These are phyloP conservation scores for Astragalus membranaceus DNA, from an alignment of 306 rosid species.

Conservation along the genomic window DNA sequence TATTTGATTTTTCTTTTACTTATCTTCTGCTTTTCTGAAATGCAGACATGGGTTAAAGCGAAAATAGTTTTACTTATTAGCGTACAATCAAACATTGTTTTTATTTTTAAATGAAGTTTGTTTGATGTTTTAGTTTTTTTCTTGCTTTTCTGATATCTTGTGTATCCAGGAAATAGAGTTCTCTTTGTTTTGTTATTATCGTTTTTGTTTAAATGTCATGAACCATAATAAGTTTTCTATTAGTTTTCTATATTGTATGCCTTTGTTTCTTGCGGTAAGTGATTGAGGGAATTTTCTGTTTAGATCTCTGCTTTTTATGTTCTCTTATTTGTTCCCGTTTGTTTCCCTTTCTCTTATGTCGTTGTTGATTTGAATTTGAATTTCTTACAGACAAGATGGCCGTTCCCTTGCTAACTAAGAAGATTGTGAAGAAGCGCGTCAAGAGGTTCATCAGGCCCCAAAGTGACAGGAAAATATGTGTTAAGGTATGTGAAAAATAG, in stretches of 20 bases:
- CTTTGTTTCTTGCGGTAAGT: not conserved
- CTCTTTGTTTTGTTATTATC: not conserved
- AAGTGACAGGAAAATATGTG: constrained; percentile 49
- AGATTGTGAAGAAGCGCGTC: constrained; percentile 65
- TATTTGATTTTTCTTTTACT: not conserved
- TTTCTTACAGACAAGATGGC: constrained; percentile 39
- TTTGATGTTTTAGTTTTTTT: no score
- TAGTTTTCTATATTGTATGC: not conserved
- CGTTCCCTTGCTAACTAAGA: constrained; percentile 55
- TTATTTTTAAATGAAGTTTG: no score
- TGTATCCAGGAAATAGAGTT: no score
- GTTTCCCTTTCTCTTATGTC: not conserved
- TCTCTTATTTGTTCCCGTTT: not conserved
- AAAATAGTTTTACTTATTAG: not conserved
- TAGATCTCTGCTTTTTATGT: not conserved
- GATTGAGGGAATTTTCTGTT: not conserved
- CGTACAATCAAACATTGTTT: no score
- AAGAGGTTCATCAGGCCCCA: constrained; percentile 57
- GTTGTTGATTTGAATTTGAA: not conserved
- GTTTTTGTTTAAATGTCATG: not conserved
- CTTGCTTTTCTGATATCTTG: no score
- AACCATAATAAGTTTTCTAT: not conserved
- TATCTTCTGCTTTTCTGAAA: not conserved
- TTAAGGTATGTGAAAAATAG: constrained; percentile 32
- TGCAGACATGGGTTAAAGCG: not conserved